Evolutionary conservation across 2,329 filamentous ascomycete species (phyloP).

Genomic region (Phaeomoniella chlamydospora): DNA sequence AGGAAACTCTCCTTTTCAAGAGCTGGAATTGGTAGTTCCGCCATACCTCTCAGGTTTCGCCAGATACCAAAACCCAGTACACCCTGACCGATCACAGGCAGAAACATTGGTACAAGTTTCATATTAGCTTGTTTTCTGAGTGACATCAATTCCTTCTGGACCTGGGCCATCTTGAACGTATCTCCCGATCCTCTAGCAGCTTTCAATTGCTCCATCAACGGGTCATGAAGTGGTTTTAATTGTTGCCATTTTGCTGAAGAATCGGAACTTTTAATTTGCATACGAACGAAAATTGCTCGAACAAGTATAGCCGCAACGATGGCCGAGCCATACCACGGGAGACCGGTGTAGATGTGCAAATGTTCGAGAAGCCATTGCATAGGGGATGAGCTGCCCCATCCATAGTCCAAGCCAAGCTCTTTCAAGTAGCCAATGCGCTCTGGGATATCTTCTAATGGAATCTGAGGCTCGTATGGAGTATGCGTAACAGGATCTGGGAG

Average conservation of each 20-base stretch:
- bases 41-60: slow-evolving; percentile 61
- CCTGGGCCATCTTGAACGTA: slow-evolving; percentile 28
- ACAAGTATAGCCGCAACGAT: slow-evolving; percentile 48
- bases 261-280: slow-evolving; percentile 44
- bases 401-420: slow-evolving; percentile 72
- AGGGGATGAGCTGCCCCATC: slow-evolving; percentile 60
- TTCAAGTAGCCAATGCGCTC: slow-evolving; percentile 62
- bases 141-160: slow-evolving; percentile 30
- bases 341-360: slow-evolving; percentile 57
- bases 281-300: slow-evolving; percentile 55
- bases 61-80: slow-evolving; percentile 72
- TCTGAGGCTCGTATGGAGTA: background rate
- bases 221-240: slow-evolving; percentile 42
- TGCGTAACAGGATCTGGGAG: background rate
- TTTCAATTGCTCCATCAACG: slow-evolving; percentile 42
- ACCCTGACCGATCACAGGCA: slow-evolving; percentile 45
- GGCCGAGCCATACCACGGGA: slow-evolving; percentile 76
- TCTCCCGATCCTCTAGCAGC: slow-evolving; percentile 28
- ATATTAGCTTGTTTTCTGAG: slow-evolving; percentile 44
- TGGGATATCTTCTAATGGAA: background rate
- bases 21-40: slow-evolving; percentile 63
- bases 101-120: slow-evolving; percentile 32
- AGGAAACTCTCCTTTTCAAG: slow-evolving; percentile 54
- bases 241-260: slow-evolving; percentile 47
- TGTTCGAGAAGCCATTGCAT: slow-evolving; percentile 72